Base-by-base conservation (phyloP, 768 basidiomycete genomes). In the Termitomyces sp. region DNA sequence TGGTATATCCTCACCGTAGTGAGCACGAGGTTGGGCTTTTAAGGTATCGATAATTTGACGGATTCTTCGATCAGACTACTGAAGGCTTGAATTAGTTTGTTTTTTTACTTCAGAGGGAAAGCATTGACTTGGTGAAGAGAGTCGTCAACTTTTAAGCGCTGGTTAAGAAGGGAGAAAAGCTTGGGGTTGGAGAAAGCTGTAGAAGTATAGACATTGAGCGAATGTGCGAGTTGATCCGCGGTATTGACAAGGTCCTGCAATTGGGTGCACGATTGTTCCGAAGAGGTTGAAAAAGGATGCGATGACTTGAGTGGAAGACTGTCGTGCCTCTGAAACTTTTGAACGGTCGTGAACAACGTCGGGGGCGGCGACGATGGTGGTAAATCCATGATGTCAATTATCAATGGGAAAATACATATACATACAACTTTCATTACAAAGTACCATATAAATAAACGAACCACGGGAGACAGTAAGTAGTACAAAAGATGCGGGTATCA, bases 1-100 rank as follows among this genome's bases (percentile, higher is more conserved):
- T 8, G 87, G 87, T 36, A 87, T 76, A 64, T 82, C 83, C 74
- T 87, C 86, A 47, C 85, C 85, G 62, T 85, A 89, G 22, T 65
- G 71, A 41, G 76, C 75, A 3, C 75, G 76, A 27, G 74, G 64
- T 55, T 80, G 77, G 51, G 75, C 76, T 43, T 76, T 74, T 12
- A 88, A 69, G 9, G 76, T 68, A 24, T 76, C 72, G 20, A 80
- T 69, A 22, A 82, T 76, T 61, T 81, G 75, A 39, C 74, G 75
- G n/a, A 76, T 73, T 59, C 74, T 80, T 65, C 78, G 79, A 61
- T 81, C 80, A 61, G 83, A 76, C 85, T 87, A 64, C 60, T 62
- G 49, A 53, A 53, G 34, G 52, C 46, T 64, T 47, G 12, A 61
- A 63, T 65, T 39, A 56, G 51, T 47, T 42, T 31, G 46, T 2